Evolutionary conservation across 2,329 filamentous ascomycete genomes (phyloP), one percentile per base, ranked within the genome.

Genomic region (Colletotrichum siamense): DNA sequence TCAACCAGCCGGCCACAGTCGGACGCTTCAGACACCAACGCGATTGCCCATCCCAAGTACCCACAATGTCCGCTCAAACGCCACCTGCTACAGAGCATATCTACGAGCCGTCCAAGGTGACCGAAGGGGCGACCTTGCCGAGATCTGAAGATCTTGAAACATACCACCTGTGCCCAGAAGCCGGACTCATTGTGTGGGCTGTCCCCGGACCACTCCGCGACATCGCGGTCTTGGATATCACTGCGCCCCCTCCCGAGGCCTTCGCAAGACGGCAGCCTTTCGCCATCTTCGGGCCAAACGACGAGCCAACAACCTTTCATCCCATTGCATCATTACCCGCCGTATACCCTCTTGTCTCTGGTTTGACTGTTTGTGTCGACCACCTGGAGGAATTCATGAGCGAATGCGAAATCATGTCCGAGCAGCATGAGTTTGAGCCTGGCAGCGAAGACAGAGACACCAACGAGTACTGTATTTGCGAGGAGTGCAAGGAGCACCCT

Each of bases 131-230:
- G 39, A 66, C 39, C 63, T 66, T 66, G 63, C 63, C 39, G 63
- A 66, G 63, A 66, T 66, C 63, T 66, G 39, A 66, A 66, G 63
- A 66, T 66, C 63, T 66, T 66, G 63, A 66, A 66, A 66, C 63
- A 66, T 66, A 66, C 63, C 63, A 66, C 63, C 15, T 32, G 63
- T 66, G 63, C 63, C 63, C 63, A 66, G 63, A 66, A 66, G 63
- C 63, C 63, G 63, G 63, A 66, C 63, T 66, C 24, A 66, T 66
- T 66, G 63, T 66, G 63, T 66, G 63, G 63, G 63, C 26, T 52
- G 63, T 66, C 63, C 63, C 63, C 63, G 63, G 63, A 66, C 63
- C 63, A 66, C 63, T 52, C 39, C 36, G 63, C 63, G 63, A 66
- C 63, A 66, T 66, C 16, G 63, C 63, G 63, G 63, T 66, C 63